A percentile compares a stretch with the other conserved stretches of the same genome.
phyloP scores from a whole-genome alignment of 495 filamentous ascomycete species.

The Hypoxylon crocopeplum region DNA sequence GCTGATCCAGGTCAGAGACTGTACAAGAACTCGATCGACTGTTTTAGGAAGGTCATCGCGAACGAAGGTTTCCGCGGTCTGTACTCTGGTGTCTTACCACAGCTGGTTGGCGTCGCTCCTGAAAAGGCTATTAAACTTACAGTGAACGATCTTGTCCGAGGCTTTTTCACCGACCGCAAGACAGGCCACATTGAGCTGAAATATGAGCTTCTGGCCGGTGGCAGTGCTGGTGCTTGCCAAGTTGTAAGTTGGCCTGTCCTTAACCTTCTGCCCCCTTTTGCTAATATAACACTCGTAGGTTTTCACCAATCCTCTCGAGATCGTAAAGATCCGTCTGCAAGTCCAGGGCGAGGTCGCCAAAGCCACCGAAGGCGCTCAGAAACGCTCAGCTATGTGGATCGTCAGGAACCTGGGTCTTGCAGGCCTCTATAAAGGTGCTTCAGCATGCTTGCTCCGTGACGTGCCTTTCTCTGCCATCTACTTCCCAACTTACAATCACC shows the following conservation, averaged over 20 bases:
- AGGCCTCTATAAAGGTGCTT: slow-evolving; percentile 97
- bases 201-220: slow-evolving; percentile 86
- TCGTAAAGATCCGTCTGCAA: slow-evolving; percentile 98
- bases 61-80: slow-evolving; percentile 90
- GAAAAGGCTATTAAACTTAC: slow-evolving; percentile 99
- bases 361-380: slow-evolving; percentile 79
- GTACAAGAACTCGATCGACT: slow-evolving; percentile 97
- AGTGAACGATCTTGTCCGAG: slow-evolving; percentile 91
- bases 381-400: slow-evolving; percentile 96
- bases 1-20: slow-evolving; percentile 80
- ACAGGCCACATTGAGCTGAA: slow-evolving; percentile 73
- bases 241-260: slow-evolving; percentile 69
- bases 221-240: slow-evolving; percentile 90
- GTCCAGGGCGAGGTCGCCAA: slow-evolving; percentile 96
- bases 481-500: slow-evolving; percentile 94
- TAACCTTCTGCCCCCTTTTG: neutral
- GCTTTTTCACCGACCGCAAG: slow-evolving; percentile 75
- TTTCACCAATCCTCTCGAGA: slow-evolving; percentile 97
- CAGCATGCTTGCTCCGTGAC: slow-evolving; percentile 91
- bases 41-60: slow-evolving; percentile 85
- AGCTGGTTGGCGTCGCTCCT: slow-evolving; percentile 94
- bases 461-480: slow-evolving; percentile 98
- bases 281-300: slow-evolving; percentile 60
- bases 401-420: slow-evolving; percentile 93
- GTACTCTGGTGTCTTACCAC: slow-evolving; percentile 93